Evolutionary conservation across 495 filamentous ascomycete species (phyloP), one percentile per base, ranked within the genome.

Genomic region (Penicillium canariense): DNA sequence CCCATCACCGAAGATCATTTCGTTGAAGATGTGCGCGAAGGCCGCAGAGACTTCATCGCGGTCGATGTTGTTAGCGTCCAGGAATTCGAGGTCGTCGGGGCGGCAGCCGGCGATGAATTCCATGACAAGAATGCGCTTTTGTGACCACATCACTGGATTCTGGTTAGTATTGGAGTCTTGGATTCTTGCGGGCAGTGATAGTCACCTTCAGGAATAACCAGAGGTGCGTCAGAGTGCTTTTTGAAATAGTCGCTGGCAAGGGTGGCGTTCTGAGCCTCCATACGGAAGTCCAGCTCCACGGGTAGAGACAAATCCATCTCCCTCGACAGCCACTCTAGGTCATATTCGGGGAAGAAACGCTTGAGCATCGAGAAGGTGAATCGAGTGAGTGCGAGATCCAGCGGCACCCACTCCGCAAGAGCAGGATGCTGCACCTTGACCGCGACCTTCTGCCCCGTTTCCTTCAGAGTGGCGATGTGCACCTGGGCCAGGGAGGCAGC

Each of bases 391-490:
- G 84, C 84, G 55, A 97, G 79, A 67, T 99, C 95, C 18, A 99
- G 72, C 14, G 87, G 88, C 9, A 89, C 86, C 91, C 92, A 99
- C 77, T 96, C 88, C 34, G 90, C 87, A 59, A 99, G 74, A 17
- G 81, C 77, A 15, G 95, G 95, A 72, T 99, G 95, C 62, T 99
- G 95, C 14, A 97, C 86, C 72, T 99, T 99, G 55, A 99, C 95
- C 1, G 95, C 95, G n/a, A 97, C 95, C 62, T 86, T 88, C 72
- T 88, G 85, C 8, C 91, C 91, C 15, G 84, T 90, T 62, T 86
- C 89, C 66, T 83, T 90, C 30, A 96, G 73, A 10, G 82, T 90
- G n/a, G 93, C 94, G 17, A 90, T 73, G 62, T 99, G 94, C 14
- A 99, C 94, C 68, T 99, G 94, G 3, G 95, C 94, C 30, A 99